Evolutionary conservation across 2,329 filamentous ascomycete species (phyloP), one percentile per base, ranked within the genome.

Genomic region (Botrytis galanthina): DNA sequence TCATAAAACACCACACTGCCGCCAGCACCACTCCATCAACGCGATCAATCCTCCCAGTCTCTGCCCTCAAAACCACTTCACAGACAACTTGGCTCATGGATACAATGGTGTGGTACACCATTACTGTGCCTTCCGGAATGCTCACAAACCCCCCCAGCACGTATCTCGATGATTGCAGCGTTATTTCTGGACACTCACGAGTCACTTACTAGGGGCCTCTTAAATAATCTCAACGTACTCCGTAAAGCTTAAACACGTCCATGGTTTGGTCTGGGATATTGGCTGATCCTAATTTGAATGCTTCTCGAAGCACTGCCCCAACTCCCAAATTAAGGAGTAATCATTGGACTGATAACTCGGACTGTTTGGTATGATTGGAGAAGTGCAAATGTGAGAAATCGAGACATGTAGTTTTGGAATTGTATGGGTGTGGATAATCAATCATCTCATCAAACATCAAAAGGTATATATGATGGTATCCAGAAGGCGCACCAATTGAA

Each of bases 231-330:
- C 14, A 62, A 29, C 37, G 12, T n/a, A 39, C 59, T 16, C 16
- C 18, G 59, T 61, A 26, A 44, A 44, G 42, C 37, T 63, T 32
- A 64, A 46, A 64, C 39, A 44, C 44, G 12, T 29, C n/a, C 26
- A n/a, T 39, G 59, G 35, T 61, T 37, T 44, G 20, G 39, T 29
- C 39, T 29, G 61, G 61, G 61, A 64, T 64, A 26, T 46, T 64
- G 39, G 61, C 32, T 46, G 61, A 64, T 64, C 61, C n/a, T 64
- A 64, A 64, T 64, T 64, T 64, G 61, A 32, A 64, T 46, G 9
- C 61, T 46, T 64, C 61, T 64, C 26, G 61, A 64, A 46, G 61
- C 61, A 64, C 61, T 44, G 61, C 61, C 61, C 61, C 61, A 46
- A 29, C 39, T 12, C 18, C 7, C 6, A 64, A 22, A 64, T 64